A percentile compares a stretch with the other conserved stretches of the same genome.
phyloP scores from a whole-genome alignment of 2,329 filamentous ascomycete species.

The Pseudogymnoascus sp. region DNA sequence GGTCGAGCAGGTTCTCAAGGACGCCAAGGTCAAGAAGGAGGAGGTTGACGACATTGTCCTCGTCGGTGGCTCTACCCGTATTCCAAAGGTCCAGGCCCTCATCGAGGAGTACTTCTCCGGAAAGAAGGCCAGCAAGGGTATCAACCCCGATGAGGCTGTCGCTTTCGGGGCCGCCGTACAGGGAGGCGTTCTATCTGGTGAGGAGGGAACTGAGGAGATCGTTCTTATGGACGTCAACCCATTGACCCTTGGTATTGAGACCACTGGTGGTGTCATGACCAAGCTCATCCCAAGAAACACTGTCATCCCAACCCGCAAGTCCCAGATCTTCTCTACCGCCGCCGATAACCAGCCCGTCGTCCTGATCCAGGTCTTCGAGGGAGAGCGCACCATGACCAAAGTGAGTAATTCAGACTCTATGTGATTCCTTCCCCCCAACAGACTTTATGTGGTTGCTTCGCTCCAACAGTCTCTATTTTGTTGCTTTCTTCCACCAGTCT shows the following conservation, averaged over 20 bases:
- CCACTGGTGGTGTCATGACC: slow-evolving; percentile 95
- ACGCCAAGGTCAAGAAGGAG: slow-evolving; percentile 92
- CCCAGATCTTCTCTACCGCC: slow-evolving; percentile 94
- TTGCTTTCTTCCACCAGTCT: no score
- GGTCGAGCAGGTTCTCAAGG: slow-evolving; percentile 96
- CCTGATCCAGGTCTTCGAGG: slow-evolving; percentile 91
- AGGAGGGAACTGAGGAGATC: slow-evolving; percentile 69
- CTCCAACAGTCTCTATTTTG: no score
- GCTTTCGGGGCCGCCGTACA: slow-evolving; percentile 96
- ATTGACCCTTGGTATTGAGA: slow-evolving; percentile 93
- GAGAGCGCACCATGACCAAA: slow-evolving; percentile 89
- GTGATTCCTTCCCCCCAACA: neutral
- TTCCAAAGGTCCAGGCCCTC: slow-evolving; percentile 91
- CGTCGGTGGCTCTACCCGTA: slow-evolving; percentile 97
- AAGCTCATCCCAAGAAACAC: slow-evolving; percentile 94
- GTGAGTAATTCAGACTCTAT: neutral
- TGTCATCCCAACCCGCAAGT: slow-evolving; percentile 90
- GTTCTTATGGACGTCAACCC: slow-evolving; percentile 98
- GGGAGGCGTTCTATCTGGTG: slow-evolving; percentile 87
- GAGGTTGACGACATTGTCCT: slow-evolving; percentile 96
- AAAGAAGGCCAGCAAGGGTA: slow-evolving; percentile 98
- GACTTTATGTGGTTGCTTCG: neutral
- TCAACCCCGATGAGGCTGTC: slow-evolving; percentile 98
- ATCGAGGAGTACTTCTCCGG: slow-evolving; percentile 92
- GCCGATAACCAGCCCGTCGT: slow-evolving; percentile 96